These are phyloP conservation scores for Populus euphratica DNA, from an alignment of 345 rosid species.

Conservation along the genomic window DNA sequence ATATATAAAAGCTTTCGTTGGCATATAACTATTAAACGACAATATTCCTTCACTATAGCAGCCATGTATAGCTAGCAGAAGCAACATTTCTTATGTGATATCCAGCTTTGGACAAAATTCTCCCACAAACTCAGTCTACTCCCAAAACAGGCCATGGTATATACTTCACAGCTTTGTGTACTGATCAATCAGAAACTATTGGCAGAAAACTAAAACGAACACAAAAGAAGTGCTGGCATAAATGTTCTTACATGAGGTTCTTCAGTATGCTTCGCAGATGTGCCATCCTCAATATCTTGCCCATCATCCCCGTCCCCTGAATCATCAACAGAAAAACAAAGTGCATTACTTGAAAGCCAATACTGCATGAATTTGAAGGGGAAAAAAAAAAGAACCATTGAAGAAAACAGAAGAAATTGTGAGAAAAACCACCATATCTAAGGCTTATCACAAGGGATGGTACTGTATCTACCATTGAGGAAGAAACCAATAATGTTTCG, in stretches of 20 bases:
- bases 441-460: neutral
- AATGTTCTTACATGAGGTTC: constrained; percentile 33
- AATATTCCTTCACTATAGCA: neutral
- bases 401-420: neutral
- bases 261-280: constrained; percentile 28
- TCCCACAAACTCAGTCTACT: neutral
- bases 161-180: neutral
- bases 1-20: neutral
- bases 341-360: neutral
- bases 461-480: neutral
- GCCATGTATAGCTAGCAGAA: neutral
- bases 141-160: neutral
- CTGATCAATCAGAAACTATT: neutral
- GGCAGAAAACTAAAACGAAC: neutral
- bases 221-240: neutral
- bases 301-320: constrained; percentile 37
- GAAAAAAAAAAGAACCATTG: neutral
- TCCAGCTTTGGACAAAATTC: neutral
- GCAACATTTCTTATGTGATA: neutral
- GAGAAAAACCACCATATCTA: neutral
- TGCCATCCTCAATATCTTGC: constrained; percentile 21
- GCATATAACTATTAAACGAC: neutral
- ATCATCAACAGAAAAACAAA: constrained; percentile 13
- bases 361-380: neutral
- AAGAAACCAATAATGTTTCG: neutral